Evolutionary conservation across 352 stramenopile genomes (phyloP).

Genomic region (Pythium myriotylum): DNA sequence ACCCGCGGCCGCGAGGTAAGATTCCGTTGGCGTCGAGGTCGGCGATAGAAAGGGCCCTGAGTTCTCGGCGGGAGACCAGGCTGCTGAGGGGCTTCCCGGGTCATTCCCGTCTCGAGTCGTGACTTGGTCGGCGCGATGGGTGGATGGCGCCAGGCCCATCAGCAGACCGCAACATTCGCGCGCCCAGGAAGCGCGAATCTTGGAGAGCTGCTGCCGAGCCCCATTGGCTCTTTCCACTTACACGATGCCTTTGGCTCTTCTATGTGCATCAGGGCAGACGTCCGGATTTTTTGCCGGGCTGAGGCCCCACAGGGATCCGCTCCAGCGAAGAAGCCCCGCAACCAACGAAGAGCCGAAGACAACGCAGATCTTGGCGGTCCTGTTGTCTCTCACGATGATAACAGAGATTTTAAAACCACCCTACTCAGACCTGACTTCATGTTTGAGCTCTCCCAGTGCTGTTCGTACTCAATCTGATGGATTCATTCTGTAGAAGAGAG

Average conservation of each 20-base stretch:
- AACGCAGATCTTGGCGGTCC: too few relatives aligned
- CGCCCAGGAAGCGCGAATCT: conserved; percentile 2
- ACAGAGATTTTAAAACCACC: too few relatives aligned
- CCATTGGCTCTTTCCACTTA: background rate
- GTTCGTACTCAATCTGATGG: too few relatives aligned
- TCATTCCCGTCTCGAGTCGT: background rate
- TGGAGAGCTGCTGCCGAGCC: background rate
- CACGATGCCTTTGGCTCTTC: background rate
- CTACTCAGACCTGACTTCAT: too few relatives aligned
- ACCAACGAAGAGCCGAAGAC: too few relatives aligned
- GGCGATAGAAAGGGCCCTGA: conserved; percentile 1
- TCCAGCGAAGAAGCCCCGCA: too few relatives aligned
- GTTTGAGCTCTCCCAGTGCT: too few relatives aligned
- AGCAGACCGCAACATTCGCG: conserved; percentile 5
- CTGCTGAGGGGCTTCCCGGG: background rate
- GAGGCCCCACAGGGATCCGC: too few relatives aligned
- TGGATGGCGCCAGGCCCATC: conserved; percentile 1
- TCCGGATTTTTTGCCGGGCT: background rate
- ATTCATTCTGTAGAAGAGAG: too few relatives aligned
- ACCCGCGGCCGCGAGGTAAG: conserved; percentile 1
- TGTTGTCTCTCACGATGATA: too few relatives aligned
- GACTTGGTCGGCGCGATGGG: background rate
- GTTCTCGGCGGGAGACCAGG: background rate
- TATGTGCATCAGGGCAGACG: background rate
- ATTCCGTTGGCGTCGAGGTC: background rate